phyloP scores from a whole-genome alignment of 768 basidiomycete genomes.

The Mycena olivaceomarginata region DNA sequence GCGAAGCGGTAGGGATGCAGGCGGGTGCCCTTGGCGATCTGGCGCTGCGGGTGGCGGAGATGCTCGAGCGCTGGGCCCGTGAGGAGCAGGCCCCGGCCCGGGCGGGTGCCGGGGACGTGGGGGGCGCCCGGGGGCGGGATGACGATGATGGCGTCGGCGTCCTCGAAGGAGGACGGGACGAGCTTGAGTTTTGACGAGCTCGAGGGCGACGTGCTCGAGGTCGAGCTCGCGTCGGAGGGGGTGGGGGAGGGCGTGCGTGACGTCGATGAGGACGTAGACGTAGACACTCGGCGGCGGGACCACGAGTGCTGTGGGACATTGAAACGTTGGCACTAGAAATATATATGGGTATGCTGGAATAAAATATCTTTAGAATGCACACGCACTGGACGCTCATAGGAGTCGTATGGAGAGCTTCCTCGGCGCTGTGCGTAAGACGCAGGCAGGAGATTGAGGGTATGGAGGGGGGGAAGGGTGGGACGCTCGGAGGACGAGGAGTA shows the following conservation, averaged over 20 bases:
- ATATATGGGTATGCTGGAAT: conserved; percentile 40
- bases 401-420: conserved; percentile 38
- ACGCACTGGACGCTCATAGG: conserved; percentile 44
- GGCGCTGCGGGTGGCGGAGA: conserved; percentile 37
- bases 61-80: conserved; percentile 31
- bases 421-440: conserved; percentile 28
- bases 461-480: conserved; percentile 73
- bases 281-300: conserved; percentile 52
- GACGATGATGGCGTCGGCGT: conserved; percentile 71
- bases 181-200: conserved; percentile 59
- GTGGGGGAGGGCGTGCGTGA: conserved; percentile 63
- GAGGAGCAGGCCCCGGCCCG: conserved; percentile 29
- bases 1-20: conserved; percentile 39
- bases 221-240: conserved; percentile 48
- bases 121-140: conserved; percentile 39
- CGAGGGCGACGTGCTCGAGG: conserved; percentile 44
- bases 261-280: conserved; percentile 59
- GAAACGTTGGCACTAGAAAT: conserved; percentile 42
- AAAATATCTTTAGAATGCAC: neutral
- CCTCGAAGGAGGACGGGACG: conserved; percentile 69
- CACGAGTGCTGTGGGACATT: conserved; percentile 44
- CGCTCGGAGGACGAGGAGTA: conserved; percentile 53
- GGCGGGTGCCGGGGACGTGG: conserved; percentile 3
- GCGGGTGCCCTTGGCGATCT: conserved; percentile 34
- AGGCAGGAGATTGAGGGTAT: conserved; percentile 64